Evolutionary conservation across 2,329 filamentous ascomycete genomes (phyloP), one percentile per base, ranked within the genome.

Genomic region (Pseudogymnoascus sp.): DNA sequence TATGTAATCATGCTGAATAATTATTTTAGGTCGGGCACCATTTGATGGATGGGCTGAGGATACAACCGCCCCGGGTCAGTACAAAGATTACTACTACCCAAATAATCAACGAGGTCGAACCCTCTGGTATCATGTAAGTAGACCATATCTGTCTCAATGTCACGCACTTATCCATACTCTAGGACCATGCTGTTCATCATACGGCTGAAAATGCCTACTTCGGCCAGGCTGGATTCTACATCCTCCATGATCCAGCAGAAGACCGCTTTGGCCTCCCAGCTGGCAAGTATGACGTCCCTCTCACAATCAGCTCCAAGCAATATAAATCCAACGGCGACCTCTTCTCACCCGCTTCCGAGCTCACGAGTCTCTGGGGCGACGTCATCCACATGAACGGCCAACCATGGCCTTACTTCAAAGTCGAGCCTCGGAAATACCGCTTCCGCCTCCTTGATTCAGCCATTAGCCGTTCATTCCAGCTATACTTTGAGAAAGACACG

Each of bases 61-160:
- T 64, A 73, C 76, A n/a, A 80, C 35, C 35, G 14, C 31, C 31
- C 77, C 78, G 0, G 81, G 81, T 0, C 73, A 85, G 67, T 84
- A 80, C 72, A 85, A 86, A 70, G 84, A 86, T 65, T 85, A 86
- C 70, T 86, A 85, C 70, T 87, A 84, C 66, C 83, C 83, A 8
- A 86, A 86, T 69, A 73, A 70, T 12, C 79, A 85, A 81, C 77
- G 1, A 77, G 83, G 18, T 21, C 55, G 55, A 38, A 76, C 81
- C 0, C 74, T 85, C 31, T 86, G 83, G 83, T 86, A 86, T 66
- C 82, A 86, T 58, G 45, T 9, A 25, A 21, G 12, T 25, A 55
- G 21, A 12, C 21, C 59, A 18, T 18, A 41, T n/a, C 28, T 38
- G 2, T 21, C 33, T 28, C 6, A 25, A 25, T n/a, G 18, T 7